Evolutionary conservation across 345 rosid genomes (phyloP), one percentile per base, ranked within the genome.

Genomic region (Citrus mangshanensis): DNA sequence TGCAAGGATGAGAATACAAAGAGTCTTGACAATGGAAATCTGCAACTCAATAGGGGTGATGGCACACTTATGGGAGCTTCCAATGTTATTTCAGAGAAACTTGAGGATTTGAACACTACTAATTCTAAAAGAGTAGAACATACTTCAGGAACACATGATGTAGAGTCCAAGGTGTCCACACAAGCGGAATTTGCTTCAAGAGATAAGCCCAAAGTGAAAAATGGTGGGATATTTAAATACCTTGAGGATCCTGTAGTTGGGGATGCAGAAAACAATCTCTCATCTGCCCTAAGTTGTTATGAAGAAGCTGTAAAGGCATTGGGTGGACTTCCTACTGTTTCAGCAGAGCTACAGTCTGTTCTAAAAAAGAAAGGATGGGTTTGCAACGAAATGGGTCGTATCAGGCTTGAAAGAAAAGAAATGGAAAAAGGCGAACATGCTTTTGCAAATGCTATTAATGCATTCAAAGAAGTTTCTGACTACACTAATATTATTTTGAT

Each of bases 151-250:
- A 78, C 37, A 42, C 81, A 46, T 75, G 81, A 79, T 58, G 75
- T 62, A 38, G 85, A 71, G 5, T 73, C 83, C 30, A n/a, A 55
- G n/a, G 82, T 42, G 54, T 69, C 79, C 22, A 22, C 34, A 32
- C 83, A 81, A 73, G 82, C 56, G 64, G 80, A 83, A 75, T 77
- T 35, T 24, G 71, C 82, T 74, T 73, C 77, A 34, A 83, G 79
- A 80, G 88, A 81, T 76, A 77, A 76, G 6, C 37, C 82, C 5
- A 82, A 78, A 78, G 51, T 58, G 8, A 89, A 81, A 76, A 86
- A 82, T 65, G 99, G 99, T 7, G 99, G 99, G 73, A 95, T 93
- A 82, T 95, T 95, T 84, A 91, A 84, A 81, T 95, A 91, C 82
- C 86, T 90, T 19, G 77, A 82, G 69, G 85, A 78, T 74, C 78